phyloP scores from a whole-genome alignment of 2,329 filamentous ascomycete genomes.

The Aureobasidium namibiae region DNA sequence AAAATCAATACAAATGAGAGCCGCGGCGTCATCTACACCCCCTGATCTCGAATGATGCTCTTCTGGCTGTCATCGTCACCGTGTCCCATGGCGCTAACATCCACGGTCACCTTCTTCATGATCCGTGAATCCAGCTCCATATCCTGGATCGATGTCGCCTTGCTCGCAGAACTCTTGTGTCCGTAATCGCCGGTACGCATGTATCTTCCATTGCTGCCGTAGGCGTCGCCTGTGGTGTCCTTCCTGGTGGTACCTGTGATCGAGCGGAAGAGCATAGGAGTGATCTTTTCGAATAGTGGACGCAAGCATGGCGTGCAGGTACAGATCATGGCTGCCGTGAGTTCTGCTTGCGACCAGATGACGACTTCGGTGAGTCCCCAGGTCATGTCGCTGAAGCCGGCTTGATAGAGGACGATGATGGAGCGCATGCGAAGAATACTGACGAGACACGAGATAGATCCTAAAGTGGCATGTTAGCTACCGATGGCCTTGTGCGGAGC shows the following conservation, averaged over 20 bases:
- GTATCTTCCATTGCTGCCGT: not conserved
- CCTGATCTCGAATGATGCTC: no score
- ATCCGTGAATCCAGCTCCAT: not conserved
- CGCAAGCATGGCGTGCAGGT: conserved; percentile 8
- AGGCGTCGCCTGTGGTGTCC: not conserved
- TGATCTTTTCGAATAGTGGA: conserved; percentile 5
- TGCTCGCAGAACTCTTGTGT: not conserved
- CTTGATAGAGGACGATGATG: conserved; percentile 2
- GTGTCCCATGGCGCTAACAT: not conserved
- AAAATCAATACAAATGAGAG: not conserved
- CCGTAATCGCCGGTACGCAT: not conserved
- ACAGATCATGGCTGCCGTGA: conserved; percentile 7
- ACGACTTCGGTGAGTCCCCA: conserved; percentile 6
- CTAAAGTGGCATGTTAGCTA: not conserved
- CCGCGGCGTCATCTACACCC: no score
- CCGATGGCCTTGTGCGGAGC: no score
- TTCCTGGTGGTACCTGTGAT: not conserved
- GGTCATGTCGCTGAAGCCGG: not conserved
- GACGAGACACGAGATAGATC: conserved; percentile 3
- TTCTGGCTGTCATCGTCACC: conserved; percentile 6
- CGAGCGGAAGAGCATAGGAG: not conserved
- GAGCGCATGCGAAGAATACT: conserved; percentile 8
- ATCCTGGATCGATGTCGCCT: not conserved
- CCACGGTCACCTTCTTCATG: not conserved
- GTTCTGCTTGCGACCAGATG: conserved; percentile 5